Percentiles rank a stretch among this genome's conserved stretches.
These are phyloP conservation scores for Globisporangium mamillatum DNA, from an alignment of 352 stramenopile species.

Conservation along the genomic window DNA sequence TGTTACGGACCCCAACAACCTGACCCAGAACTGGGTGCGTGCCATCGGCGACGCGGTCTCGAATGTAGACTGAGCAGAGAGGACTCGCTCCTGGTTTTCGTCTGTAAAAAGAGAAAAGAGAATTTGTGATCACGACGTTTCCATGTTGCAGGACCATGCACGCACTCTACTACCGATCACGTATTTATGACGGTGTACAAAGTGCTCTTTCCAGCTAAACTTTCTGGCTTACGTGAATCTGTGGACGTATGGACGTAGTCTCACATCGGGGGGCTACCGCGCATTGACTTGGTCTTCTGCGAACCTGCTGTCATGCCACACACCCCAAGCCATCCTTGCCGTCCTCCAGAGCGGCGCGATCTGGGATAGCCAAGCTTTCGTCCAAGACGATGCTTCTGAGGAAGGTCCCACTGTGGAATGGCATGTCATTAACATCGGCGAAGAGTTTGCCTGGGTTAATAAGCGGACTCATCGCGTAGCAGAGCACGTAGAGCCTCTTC, in stretches of 20 bases:
- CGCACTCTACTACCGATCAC: background rate
- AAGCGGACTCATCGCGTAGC: background rate
- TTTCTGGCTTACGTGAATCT: background rate
- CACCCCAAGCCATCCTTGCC: background rate
- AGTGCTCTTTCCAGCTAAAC: background rate
- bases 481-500: background rate
- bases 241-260: background rate
- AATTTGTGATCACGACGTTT: background rate
- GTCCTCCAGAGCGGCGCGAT: background rate
- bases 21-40: conserved; percentile 59
- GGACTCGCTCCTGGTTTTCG: conserved; percentile 19
- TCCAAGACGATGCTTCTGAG: background rate
- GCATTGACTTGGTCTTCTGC: background rate
- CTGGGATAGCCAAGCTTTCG: background rate
- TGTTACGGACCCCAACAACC: conserved; percentile 40
- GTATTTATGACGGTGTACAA: conserved; percentile 8
- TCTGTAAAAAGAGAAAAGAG: background rate
- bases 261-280: background rate
- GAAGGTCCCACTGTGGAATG: background rate
- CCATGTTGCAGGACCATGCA: background rate
- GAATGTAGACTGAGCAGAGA: conserved; percentile 9
- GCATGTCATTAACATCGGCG: background rate
- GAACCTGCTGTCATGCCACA: background rate
- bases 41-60: conserved; percentile 39
- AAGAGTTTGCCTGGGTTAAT: background rate